Base-by-base conservation (phyloP, 202 grass and related monocot species). In the Thinopyrum obtusiflorum region DNA sequence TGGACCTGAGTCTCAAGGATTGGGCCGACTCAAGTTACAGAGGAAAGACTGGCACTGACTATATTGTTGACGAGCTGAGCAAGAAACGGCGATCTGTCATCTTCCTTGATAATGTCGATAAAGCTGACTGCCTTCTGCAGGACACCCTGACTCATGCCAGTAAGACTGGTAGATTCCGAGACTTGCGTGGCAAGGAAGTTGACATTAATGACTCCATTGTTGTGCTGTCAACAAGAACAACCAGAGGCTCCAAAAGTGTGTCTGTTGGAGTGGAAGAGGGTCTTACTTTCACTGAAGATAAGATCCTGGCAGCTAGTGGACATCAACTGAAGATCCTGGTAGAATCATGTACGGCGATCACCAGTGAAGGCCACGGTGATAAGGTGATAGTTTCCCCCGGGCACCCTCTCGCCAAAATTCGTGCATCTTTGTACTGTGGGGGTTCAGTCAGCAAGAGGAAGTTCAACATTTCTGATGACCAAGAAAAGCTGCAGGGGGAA, bases 141-240 rank as follows among this genome's bases (percentile, higher is more conserved):
- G 73, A 76, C 28, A 57, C 27, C 33, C 73, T 76, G 15, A 12
- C 6, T 76, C 27, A 76, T 57, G 73, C 73, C 47, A 57, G 26
- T 57, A 18, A 76, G 15, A 76, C 46, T 21, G 73, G 73, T 28
- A 55, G 27, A 20, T 76, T 76, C 73, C 73, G 47, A 21, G 73
- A 76, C 73, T 3, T 76, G 73, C 73, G 73, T 33, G 73, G 73
- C 73, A 76, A 76, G 73, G 73, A 76, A 18, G 73, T 76, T 76
- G 73, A 55, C 47, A 57, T 76, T 57, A 76, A 76, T 76, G 73
- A 76, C 27, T 55, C 73, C 4, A 57, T 76, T 57, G 73, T 76
- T 10, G 73, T 76, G 27, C 15, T 76, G 27, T 76, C 73, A 76
- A 57, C 73, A 76, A 76, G 73, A 57, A 57, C 27, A 20, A 21